These are phyloP conservation scores for Citrus unshiu DNA, from an alignment of 345 rosid genomes.

Conservation along the genomic window DNA sequence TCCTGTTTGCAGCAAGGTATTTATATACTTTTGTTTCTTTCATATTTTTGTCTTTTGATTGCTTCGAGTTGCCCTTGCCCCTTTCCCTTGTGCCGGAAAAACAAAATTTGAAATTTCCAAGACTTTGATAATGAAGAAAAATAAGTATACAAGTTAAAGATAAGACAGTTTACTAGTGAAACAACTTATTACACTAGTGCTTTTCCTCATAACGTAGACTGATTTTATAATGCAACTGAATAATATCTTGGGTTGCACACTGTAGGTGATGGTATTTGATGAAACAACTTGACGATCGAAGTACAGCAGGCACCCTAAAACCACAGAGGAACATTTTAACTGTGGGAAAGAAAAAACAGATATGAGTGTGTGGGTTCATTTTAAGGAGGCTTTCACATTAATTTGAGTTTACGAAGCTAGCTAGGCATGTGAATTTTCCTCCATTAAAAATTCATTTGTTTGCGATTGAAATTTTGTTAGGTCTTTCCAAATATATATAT, in stretches of 20 bases:
- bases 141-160: too few relatives aligned
- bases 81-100: too few relatives aligned
- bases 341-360: background rate
- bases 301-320: background rate
- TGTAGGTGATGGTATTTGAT: constrained; percentile 13
- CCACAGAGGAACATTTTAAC: background rate
- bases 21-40: constrained; percentile 19
- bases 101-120: too few relatives aligned
- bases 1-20: constrained; percentile 52
- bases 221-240: background rate
- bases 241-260: background rate
- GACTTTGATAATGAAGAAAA: too few relatives aligned
- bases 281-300: background rate
- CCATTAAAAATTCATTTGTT: background rate
- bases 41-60: background rate
- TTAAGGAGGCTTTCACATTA: background rate
- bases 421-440: background rate
- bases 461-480: background rate
- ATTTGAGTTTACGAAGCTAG: background rate
- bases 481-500: background rate
- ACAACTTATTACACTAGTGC: too few relatives aligned
- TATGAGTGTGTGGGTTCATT: background rate
- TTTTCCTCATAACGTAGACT: background rate
- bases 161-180: too few relatives aligned
- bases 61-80: background rate